Percentiles rank a stretch among this genome's conserved stretches.
These are phyloP conservation scores for Diddensiella transvaalensis DNA, from an alignment of 805 yeast species.

Conservation along the genomic window DNA sequence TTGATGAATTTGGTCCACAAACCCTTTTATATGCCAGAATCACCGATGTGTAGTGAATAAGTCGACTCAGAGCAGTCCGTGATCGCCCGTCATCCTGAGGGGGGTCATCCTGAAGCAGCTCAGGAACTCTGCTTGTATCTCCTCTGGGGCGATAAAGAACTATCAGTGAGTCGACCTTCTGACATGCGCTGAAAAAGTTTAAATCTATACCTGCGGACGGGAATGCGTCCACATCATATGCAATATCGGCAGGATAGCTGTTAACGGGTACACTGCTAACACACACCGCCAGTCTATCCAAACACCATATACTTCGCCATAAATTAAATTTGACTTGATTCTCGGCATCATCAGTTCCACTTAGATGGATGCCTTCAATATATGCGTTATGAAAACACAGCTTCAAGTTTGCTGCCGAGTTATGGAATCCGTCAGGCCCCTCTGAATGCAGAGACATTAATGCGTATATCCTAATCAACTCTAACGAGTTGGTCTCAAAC, in stretches of 20 bases:
- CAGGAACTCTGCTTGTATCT: neutral
- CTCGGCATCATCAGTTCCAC: slow-evolving; percentile 6
- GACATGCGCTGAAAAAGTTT: slow-evolving; percentile 23
- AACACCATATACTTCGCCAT: slow-evolving; percentile 38
- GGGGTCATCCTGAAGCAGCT: neutral
- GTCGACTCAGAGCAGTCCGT: slow-evolving; percentile 21
- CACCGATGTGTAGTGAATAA: slow-evolving; percentile 25
- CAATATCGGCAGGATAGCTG: slow-evolving; percentile 36
- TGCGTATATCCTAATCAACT: slow-evolving; percentile 33
- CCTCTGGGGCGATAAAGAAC: slow-evolving; percentile 36
- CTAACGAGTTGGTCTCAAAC: slow-evolving; percentile 34
- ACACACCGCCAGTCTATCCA: slow-evolving; percentile 36
- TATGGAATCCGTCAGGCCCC: slow-evolving; percentile 34
- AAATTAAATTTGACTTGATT: slow-evolving; percentile 15
- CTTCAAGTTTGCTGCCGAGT: slow-evolving; percentile 31
- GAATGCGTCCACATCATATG: slow-evolving; percentile 22
- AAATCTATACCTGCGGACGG: slow-evolving; percentile 24
- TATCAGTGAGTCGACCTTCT: slow-evolving; percentile 34
- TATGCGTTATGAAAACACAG: slow-evolving; percentile 36
- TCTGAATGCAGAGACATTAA: slow-evolving; percentile 36
- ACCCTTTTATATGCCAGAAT: slow-evolving; percentile 31
- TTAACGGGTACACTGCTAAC: slow-evolving; percentile 36
- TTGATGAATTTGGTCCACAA: neutral
- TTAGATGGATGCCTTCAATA: slow-evolving; percentile 34
- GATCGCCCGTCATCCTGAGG: slow-evolving; percentile 9